Conservation (phyloP, 208 protist genomes). For the Trypanosomatidae sp. region DNA sequence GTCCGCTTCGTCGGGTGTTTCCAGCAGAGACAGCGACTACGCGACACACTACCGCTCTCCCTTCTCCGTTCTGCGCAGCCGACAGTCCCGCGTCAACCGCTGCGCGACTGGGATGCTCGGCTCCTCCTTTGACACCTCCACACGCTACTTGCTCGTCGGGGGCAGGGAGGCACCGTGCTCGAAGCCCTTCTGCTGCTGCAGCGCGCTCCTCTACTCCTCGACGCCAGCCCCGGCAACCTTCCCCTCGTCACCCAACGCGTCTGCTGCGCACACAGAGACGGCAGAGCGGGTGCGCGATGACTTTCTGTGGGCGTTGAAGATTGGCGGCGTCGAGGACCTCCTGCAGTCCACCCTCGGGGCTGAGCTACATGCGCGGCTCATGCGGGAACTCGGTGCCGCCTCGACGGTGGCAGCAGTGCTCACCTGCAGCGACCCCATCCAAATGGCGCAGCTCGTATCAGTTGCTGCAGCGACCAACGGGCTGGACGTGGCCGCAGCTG, state of each 20-base stretch:
- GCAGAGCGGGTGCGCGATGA: slow-evolving; percentile 40
- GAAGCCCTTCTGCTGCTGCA: slow-evolving; percentile 21
- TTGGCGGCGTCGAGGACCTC: slow-evolving; percentile 37
- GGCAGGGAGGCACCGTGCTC: background rate
- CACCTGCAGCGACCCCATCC: too few relatives aligned
- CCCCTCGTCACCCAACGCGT: background rate
- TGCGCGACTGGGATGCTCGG: slow-evolving; percentile 45
- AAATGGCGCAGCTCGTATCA: too few relatives aligned
- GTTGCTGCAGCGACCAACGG: too few relatives aligned
- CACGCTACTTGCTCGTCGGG: background rate
- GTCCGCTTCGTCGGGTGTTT: too few relatives aligned
- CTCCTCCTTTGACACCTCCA: background rate
- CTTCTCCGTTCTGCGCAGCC: slow-evolving; percentile 60
- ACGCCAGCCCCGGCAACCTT: background rate
- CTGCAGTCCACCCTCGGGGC: slow-evolving; percentile 25
- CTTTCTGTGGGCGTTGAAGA: slow-evolving; percentile 68
- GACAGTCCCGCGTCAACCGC: slow-evolving; percentile 27
- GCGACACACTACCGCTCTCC: slow-evolving; percentile 42
- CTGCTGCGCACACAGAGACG: too few relatives aligned
- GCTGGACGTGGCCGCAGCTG: background rate
- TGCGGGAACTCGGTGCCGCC: slow-evolving; percentile 6
- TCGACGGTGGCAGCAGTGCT: background rate
- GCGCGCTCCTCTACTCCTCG: slow-evolving; percentile 29
- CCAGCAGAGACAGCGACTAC: too few relatives aligned
- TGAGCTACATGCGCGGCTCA: slow-evolving; percentile 26